These are phyloP conservation scores for Cryphonectria carpinicola DNA, from an alignment of 2,329 filamentous ascomycete species.

Conservation along the genomic window DNA sequence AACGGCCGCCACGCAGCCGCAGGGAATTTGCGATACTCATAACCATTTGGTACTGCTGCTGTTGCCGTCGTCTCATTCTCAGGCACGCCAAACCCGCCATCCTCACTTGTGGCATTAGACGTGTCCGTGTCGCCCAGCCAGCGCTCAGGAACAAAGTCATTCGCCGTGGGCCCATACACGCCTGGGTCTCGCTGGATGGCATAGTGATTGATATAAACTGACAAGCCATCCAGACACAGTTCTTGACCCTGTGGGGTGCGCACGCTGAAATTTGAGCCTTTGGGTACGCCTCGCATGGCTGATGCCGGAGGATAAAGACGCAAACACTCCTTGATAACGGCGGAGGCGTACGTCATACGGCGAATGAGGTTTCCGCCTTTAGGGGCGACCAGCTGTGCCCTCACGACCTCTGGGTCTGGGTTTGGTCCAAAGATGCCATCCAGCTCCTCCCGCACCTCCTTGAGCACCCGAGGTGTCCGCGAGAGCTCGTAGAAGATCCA, in stretches of 20 bases:
- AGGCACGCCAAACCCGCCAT: neutral
- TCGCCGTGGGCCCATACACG: conserved; percentile 20
- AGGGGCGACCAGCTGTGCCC: conserved; percentile 33
- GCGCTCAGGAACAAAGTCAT: conserved; percentile 28
- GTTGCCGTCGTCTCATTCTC: neutral
- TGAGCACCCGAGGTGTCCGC: conserved; percentile 36
- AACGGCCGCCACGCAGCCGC: conserved; percentile 56
- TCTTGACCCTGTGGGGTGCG: conserved; percentile 30
- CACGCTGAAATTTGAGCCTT: neutral
- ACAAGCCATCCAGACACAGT: conserved; percentile 21
- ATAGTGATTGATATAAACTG: neutral
- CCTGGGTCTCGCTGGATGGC: conserved; percentile 23
- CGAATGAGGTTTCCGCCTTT: conserved; percentile 37
- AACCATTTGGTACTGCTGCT: neutral
- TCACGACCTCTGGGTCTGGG: conserved; percentile 34
- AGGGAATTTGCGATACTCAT: conserved; percentile 29
- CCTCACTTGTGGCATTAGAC: neutral
- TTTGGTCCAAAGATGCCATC: conserved; percentile 41
- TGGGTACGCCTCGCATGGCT: neutral
- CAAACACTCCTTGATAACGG: conserved; percentile 11
- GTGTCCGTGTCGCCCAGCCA: conserved; percentile 15
- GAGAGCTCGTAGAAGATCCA: conserved; percentile 44
- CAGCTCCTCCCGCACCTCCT: conserved; percentile 40
- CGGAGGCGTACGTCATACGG: neutral
- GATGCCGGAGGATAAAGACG: conserved; percentile 10